phyloP scores from a whole-genome alignment of 352 stramenopile species.

The Phytopythium delawarense region DNA sequence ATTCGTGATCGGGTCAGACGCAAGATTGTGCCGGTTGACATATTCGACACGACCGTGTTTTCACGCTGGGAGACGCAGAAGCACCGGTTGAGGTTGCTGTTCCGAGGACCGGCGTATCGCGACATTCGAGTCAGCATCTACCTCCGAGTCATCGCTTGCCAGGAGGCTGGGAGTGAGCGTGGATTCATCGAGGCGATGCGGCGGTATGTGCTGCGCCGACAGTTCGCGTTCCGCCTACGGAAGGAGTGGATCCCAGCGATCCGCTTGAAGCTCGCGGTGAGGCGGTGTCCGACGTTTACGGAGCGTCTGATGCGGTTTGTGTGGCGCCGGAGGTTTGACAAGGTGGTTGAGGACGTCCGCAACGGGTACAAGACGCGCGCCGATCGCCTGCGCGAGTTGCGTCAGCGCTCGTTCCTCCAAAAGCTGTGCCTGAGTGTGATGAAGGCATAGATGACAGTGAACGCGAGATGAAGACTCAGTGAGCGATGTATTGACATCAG shows the following conservation, averaged over 20 bases:
- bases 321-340: constrained; percentile 15
- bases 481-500: no score
- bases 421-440: neutral
- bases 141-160: neutral
- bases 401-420: neutral
- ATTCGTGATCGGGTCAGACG: constrained; percentile 14
- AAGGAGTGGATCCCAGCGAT: neutral
- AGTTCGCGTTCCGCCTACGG: neutral
- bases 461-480: neutral
- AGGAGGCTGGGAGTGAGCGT: neutral
- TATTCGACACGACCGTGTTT: constrained; percentile 22
- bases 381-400: neutral
- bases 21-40: constrained; percentile 27
- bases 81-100: neutral
- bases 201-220: neutral
- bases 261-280: neutral
- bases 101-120: neutral
- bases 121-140: constrained; percentile 5
- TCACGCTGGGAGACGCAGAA: constrained; percentile 16
- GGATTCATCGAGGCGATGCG: neutral
- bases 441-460: neutral
- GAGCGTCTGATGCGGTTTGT: constrained; percentile 13
- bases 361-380: neutral
- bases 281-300: neutral
- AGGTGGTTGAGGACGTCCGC: constrained; percentile 1